Conservation (phyloP, 345 rosid species). For the Capsella bursapastoris region DNA sequence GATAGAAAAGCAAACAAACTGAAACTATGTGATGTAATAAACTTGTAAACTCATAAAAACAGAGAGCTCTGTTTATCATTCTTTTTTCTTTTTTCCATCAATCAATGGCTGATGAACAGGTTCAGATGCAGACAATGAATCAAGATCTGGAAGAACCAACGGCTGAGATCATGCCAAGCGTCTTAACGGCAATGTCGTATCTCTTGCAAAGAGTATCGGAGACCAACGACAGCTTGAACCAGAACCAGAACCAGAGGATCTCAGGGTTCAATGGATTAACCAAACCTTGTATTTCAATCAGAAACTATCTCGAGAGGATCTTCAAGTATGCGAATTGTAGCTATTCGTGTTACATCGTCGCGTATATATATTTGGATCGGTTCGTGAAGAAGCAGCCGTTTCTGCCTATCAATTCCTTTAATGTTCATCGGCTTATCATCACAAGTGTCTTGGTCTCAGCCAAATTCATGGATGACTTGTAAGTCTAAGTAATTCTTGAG, state of each 20-base stretch:
- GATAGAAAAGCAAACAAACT: background rate
- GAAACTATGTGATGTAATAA: constrained; percentile 6
- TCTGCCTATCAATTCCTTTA: constrained; percentile 62
- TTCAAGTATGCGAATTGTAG: constrained; percentile 79
- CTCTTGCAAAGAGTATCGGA: constrained; percentile 64
- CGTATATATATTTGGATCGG: constrained; percentile 79
- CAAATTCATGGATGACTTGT: constrained; percentile 89
- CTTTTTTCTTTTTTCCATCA: background rate
- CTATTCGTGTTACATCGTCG: constrained; percentile 73
- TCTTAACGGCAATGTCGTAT: constrained; percentile 59
- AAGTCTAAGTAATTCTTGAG: constrained; percentile 42
- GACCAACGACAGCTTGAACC: constrained; percentile 57
- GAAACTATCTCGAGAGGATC: constrained; percentile 73
- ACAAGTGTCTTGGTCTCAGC: constrained; percentile 80
- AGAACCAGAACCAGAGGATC: constrained; percentile 47
- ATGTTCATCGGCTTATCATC: constrained; percentile 70
- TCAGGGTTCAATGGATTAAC: constrained; percentile 64
- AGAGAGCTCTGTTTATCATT: constrained; percentile 16
- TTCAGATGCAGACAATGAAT: constrained; percentile 37
- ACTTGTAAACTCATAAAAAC: constrained; percentile 27
- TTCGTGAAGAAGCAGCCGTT: constrained; percentile 61
- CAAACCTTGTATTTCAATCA: constrained; percentile 63
- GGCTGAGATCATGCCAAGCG: constrained; percentile 51
- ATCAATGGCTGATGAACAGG: constrained; percentile 34
- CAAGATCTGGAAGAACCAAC: constrained; percentile 36